Base-by-base conservation (phyloP, 805 yeast genomes). In the Blastobotrys terrestris region DNA sequence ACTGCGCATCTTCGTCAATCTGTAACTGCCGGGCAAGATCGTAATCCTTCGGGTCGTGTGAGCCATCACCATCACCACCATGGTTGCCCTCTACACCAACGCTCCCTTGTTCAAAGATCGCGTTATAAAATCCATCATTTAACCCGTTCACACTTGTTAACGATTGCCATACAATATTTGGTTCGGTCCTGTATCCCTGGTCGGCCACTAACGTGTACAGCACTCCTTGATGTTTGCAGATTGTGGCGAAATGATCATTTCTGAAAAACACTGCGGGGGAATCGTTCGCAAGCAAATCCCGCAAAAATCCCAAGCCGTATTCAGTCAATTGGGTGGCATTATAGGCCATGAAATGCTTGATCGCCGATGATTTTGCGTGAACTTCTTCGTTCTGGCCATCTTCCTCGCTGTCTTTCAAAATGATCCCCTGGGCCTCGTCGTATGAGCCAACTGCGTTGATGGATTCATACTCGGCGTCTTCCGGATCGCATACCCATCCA, bases 191-290 rank as follows among this genome's bases (percentile, higher is more conserved):
- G 61, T 80, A 85, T 2, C 94, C 89, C 14, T 75, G 71, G 63
- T 94, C 97, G 1, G 94, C 87, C 2, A 87, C 84, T 22, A 92
- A 72, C 3, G 79, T 67, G 63, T 79, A 89, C 31, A 92, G 71
- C 51, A 75, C 74, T 26, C 73, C 73, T 4, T 66, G 54, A 44
- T 62, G 65, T 48, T 65, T 65, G 59, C 74, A 77, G 8, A 91
- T 64, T 0, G 97, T 88, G 57, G 78, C 78, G 68, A 87, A 92
- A 66, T 90, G 97, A 66, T 94, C 91, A 67, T 94, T 92, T 63
- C 97, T 77, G 72, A 91, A 94, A 56, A 92, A 78, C 0, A 92
- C 81, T 1, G 83, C 79, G 52, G 83, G 74, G 4, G 83, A 77
- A 43, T 82, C 82, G 14, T 76, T 74, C 1, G 67, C 63, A 22